Conservation (phyloP, 768 basidiomycete genomes). For the Lentinula sp. region DNA sequence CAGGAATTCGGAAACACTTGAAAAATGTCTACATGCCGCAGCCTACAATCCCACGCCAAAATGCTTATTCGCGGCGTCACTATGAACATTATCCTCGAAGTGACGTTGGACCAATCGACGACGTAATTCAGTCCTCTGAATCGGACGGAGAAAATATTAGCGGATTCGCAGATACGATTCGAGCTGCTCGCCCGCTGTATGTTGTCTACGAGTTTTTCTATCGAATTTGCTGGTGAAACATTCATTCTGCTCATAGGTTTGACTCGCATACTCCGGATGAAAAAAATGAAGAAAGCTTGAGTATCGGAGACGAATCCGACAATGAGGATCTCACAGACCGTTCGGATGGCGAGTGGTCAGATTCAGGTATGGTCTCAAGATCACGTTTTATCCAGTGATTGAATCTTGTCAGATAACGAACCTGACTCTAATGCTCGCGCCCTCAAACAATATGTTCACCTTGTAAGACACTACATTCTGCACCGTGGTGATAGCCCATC, state of each 20-base stretch:
- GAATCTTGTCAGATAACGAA: conserved; percentile 12
- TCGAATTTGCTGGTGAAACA: background rate
- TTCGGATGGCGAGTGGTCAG: conserved; percentile 43
- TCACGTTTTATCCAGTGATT: background rate
- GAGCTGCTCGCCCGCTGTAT: conserved; percentile 70
- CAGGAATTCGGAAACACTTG: conserved; percentile 22
- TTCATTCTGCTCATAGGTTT: background rate
- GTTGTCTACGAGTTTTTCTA: conserved; percentile 1
- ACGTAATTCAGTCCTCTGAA: conserved; percentile 39
- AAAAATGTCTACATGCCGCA: conserved; percentile 46
- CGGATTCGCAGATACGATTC: conserved; percentile 55
- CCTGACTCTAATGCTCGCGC: conserved; percentile 14
- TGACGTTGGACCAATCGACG: conserved; percentile 8
- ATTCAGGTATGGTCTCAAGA: conserved; percentile 30
- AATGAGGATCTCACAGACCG: conserved; percentile 61
- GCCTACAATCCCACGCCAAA: background rate
- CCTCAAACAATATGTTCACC: conserved; percentile 40
- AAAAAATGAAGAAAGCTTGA: conserved; percentile 42
- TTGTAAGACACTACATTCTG: conserved; percentile 43
- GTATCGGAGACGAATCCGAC: conserved; percentile 77
- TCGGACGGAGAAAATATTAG: conserved; percentile 53
- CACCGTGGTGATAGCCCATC: conserved; percentile 26
- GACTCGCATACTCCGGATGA: conserved; percentile 10
- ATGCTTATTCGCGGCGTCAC: background rate
- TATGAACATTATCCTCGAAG: conserved; percentile 3